Conservation (phyloP, 1,284 basidiomycete species). For the Ceratobasidium theobromae region DNA sequence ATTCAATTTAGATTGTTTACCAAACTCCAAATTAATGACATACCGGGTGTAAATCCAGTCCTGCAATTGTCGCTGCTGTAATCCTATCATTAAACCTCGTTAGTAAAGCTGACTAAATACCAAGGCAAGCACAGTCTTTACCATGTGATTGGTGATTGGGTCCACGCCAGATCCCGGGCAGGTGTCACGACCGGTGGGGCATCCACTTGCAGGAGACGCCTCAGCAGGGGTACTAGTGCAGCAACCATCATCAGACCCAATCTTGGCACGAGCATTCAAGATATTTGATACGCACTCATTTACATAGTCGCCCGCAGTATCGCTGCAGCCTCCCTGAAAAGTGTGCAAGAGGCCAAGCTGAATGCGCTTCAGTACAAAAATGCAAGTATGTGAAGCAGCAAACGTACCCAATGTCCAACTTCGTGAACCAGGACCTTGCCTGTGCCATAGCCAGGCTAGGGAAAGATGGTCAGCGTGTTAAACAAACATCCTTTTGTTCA, state of each 20-base stretch:
- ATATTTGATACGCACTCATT: too few species aligned
- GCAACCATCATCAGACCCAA: too few species aligned
- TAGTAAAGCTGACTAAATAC: background rate
- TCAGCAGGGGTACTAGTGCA: background rate
- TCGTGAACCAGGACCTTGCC: slow-evolving; percentile 37
- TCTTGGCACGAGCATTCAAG: background rate
- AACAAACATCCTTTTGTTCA: background rate
- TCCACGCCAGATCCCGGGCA: background rate
- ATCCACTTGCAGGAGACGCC: background rate
- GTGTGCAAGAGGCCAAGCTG: background rate
- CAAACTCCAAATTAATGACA: background rate
- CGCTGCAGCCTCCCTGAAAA: background rate
- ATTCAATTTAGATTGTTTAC: background rate
- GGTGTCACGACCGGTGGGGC: background rate
- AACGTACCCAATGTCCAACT: slow-evolving; percentile 38
- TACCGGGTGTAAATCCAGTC: background rate
- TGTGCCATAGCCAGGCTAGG: slow-evolving; percentile 38
- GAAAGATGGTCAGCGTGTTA: background rate
- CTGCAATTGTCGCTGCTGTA: background rate
- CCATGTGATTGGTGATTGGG: background rate
- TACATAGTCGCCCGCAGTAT: background rate
- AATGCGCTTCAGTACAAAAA: background rate
- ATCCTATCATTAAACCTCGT: background rate
- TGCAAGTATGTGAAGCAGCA: too few species aligned
- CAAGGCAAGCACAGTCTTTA: background rate